Percentiles rank a stretch among this genome's conserved stretches.
Evolutionary conservation across 805 yeast genomes (phyloP).

Genomic region (Pichia manshurica): DNA sequence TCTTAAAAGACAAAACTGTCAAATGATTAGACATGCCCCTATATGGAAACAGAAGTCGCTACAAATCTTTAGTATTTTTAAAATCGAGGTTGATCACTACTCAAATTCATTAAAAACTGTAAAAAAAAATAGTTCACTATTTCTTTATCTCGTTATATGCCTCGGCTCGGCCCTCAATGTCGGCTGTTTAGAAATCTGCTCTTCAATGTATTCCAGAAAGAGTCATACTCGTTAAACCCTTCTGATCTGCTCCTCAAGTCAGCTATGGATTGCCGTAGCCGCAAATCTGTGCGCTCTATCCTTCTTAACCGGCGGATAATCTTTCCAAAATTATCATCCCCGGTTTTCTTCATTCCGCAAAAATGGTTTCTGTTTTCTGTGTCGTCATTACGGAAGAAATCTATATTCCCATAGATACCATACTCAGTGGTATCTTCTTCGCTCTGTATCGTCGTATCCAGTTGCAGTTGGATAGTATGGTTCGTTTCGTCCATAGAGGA

Average conservation of each 20-base stretch:
- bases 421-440: constrained; percentile 5
- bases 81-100: too few species aligned
- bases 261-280: constrained; percentile 7
- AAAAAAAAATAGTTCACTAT: too few species aligned
- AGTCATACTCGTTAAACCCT: neutral
- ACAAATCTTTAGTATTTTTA: too few species aligned
- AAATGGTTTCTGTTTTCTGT: neutral
- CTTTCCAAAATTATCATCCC: neutral
- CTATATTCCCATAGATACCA: neutral
- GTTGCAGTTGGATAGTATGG: neutral
- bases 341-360: neutral
- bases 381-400: neutral
- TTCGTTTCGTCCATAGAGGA: neutral
- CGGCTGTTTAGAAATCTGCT: neutral
- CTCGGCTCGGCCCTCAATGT: too few species aligned
- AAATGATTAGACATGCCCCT: too few species aligned
- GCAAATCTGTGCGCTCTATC: constrained; percentile 6
- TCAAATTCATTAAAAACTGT: too few species aligned
- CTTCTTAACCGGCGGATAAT: constrained; percentile 1
- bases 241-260: constrained; percentile 1
- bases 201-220: constrained; percentile 2
- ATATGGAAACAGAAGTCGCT: too few species aligned
- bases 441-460: constrained; percentile 1
- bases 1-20: too few species aligned
- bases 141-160: too few species aligned